Evolutionary conservation across 2,329 filamentous ascomycete genomes (phyloP).

Genomic region (Magnaporthales sp.): DNA sequence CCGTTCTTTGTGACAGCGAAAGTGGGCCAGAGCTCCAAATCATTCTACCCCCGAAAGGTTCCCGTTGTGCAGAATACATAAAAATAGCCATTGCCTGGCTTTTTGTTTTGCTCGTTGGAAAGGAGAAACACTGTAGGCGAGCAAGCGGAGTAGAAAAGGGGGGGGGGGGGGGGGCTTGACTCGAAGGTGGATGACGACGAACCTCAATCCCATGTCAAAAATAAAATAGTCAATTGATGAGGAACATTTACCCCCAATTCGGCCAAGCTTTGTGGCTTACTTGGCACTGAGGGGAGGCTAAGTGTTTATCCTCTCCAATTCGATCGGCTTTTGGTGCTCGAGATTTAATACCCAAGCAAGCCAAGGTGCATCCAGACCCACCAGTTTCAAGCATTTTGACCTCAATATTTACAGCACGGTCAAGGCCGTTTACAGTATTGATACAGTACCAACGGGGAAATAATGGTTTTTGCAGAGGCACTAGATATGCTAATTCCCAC

Average conservation of each 20-base stretch:
- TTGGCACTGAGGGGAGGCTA: not conserved
- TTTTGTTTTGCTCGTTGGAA: not conserved
- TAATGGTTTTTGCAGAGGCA: too few species aligned
- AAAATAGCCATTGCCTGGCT: not conserved
- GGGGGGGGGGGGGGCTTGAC: not conserved
- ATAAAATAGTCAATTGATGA: not conserved
- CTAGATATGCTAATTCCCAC: too few species aligned
- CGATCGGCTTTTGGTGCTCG: not conserved
- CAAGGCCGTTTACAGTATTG: not conserved
- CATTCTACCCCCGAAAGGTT: not conserved
- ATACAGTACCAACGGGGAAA: not conserved
- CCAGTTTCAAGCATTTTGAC: not conserved
- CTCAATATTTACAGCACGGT: not conserved
- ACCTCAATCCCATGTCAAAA: not conserved
- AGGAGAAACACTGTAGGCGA: not conserved
- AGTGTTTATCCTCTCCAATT: not conserved
- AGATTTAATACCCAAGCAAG: too few species aligned
- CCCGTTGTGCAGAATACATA: not conserved
- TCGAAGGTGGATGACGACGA: not conserved
- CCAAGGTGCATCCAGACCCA: not conserved
- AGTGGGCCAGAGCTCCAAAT: not conserved
- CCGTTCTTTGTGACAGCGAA: not conserved
- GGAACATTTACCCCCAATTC: not conserved
- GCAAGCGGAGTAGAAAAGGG: not conserved
- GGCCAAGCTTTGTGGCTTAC: not conserved